Evolutionary conservation across 164 flowering plant species (phyloP).

Genomic region (Sextonia rubra): DNA sequence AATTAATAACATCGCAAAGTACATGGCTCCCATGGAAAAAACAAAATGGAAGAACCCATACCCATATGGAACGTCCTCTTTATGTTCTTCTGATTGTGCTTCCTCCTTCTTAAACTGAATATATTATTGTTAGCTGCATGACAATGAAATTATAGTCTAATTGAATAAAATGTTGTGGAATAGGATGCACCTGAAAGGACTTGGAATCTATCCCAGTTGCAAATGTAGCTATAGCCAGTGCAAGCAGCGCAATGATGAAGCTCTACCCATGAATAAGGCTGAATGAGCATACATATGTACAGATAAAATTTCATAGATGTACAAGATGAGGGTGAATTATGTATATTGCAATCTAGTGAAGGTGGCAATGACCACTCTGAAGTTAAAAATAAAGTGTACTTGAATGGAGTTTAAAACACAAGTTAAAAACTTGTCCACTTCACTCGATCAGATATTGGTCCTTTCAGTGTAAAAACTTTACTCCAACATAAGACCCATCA

Average conservation of each 20-base stretch:
- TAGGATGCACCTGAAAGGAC: slow-evolving; percentile 67
- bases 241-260: slow-evolving; percentile 71
- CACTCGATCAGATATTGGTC: not conserved
- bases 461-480: no score
- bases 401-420: not conserved
- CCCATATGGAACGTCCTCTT: slow-evolving; percentile 78
- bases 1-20: slow-evolving; percentile 81
- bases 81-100: slow-evolving; percentile 23
- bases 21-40: slow-evolving; percentile 89
- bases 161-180: not conserved
- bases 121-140: slow-evolving; percentile 19
- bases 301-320: not conserved
- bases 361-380: not conserved
- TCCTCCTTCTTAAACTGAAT: slow-evolving; percentile 70
- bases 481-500: not conserved
- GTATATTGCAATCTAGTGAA: not conserved
- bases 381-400: not conserved
- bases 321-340: no score
- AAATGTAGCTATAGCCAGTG: slow-evolving; percentile 87
- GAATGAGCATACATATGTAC: not conserved
- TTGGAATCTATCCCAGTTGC: slow-evolving; percentile 95
- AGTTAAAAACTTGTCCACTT: not conserved
- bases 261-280: slow-evolving; percentile 46
- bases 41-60: slow-evolving; percentile 95
- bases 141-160: not conserved